Evolutionary conservation across 2,329 filamentous ascomycete genomes (phyloP).

Genomic region (Talaromyces islandicus): DNA sequence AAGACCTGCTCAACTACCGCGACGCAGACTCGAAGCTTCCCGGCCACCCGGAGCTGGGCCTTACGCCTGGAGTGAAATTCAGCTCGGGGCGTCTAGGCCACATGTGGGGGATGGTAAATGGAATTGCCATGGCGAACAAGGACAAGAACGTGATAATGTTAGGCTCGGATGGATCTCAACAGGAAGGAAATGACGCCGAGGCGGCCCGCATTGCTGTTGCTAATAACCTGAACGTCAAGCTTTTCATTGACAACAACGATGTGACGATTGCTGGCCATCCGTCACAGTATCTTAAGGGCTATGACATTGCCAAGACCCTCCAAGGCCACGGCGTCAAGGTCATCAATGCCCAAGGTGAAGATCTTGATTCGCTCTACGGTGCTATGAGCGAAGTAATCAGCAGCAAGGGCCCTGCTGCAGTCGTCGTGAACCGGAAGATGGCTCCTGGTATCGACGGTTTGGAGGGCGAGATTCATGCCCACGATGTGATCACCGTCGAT

Average conservation of each 20-base stretch:
- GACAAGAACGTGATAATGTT: conserved; percentile 32
- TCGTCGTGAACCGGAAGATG: conserved; percentile 29
- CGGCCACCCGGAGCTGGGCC: conserved; percentile 34
- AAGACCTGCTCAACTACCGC: conserved; percentile 37
- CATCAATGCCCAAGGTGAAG: conserved; percentile 29
- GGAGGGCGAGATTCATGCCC: conserved; percentile 29
- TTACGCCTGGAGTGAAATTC: conserved; percentile 35
- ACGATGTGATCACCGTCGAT: conserved; percentile 35
- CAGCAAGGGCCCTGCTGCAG: conserved; percentile 28
- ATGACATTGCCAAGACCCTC: conserved; percentile 25
- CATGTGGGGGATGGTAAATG: conserved; percentile 36
- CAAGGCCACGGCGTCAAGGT: conserved; percentile 33
- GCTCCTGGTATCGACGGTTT: conserved; percentile 31
- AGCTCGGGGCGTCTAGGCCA: conserved; percentile 36
- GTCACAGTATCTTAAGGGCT: conserved; percentile 34
- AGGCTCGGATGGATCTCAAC: conserved; percentile 37
- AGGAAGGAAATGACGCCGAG: conserved; percentile 38
- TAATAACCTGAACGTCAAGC: conserved; percentile 31
- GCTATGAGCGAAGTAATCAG: conserved; percentile 27
- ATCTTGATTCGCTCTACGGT: conserved; percentile 30
- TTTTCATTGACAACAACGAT: conserved; percentile 37
- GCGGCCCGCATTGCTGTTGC: conserved; percentile 34
- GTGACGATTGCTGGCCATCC: conserved; percentile 37
- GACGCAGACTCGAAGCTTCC: conserved; percentile 35
- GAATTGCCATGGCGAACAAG: conserved; percentile 31